phyloP scores from a whole-genome alignment of 768 basidiomycete species.

The Gymnopilus dilepis region DNA sequence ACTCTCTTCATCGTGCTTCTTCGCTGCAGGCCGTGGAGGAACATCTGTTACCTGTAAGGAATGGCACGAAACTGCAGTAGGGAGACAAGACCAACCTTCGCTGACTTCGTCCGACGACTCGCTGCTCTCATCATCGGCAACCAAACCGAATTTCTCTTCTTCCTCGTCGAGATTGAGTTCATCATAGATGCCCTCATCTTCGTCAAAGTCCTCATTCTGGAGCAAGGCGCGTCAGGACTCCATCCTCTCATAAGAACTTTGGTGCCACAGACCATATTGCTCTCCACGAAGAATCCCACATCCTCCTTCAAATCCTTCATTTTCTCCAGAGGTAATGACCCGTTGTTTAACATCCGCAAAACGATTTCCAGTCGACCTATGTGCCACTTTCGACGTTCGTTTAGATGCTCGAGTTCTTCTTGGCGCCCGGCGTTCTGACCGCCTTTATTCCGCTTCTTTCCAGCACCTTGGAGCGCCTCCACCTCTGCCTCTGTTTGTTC shows the following conservation, averaged over 20 bases:
- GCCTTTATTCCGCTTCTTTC: constrained; percentile 86
- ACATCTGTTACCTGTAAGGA: constrained; percentile 47
- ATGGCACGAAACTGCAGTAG: neutral
- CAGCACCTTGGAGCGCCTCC: constrained; percentile 78
- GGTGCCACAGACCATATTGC: constrained; percentile 75
- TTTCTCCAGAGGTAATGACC: constrained; percentile 81
- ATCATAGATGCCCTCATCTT: constrained; percentile 97
- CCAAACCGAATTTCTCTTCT: constrained; percentile 89
- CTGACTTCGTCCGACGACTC: constrained; percentile 78
- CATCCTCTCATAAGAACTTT: neutral
- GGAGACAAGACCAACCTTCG: constrained; percentile 56
- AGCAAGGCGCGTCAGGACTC: neutral
- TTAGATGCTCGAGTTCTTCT: constrained; percentile 85
- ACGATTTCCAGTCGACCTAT: constrained; percentile 91
- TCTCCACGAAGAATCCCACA: constrained; percentile 94
- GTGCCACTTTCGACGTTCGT: constrained; percentile 97
- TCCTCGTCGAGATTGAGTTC: constrained; percentile 97
- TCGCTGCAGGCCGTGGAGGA: constrained; percentile 66
- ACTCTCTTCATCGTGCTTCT: constrained; percentile 85
- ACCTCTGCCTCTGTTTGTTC: constrained; percentile 96
- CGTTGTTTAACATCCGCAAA: constrained; percentile 91
- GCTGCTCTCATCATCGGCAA: constrained; percentile 76
- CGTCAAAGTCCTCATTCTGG: constrained; percentile 97
- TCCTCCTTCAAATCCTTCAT: constrained; percentile 89
- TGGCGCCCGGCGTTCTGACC: constrained; percentile 71